Evolutionary conservation across 192 early-diverging fungal genomes (phyloP).

Genomic region (Linnemannia schmuckeri): DNA sequence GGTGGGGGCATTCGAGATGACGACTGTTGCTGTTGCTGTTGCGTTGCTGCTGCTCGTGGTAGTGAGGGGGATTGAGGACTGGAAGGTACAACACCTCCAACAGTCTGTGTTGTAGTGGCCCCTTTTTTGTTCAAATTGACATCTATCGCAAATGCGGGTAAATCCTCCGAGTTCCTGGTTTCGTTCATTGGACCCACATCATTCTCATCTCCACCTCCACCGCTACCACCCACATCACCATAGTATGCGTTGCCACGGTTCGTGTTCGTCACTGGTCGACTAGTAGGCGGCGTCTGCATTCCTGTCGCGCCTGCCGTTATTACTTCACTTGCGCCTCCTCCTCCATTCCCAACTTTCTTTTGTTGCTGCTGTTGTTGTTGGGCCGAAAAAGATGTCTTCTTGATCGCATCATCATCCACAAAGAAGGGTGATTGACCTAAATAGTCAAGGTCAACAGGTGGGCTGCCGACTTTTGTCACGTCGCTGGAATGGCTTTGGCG

Average conservation of each 20-base stretch:
- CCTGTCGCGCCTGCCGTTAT: background rate
- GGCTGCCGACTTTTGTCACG: conserved; percentile 2
- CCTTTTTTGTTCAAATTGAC: background rate
- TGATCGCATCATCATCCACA: background rate
- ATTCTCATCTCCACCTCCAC: background rate
- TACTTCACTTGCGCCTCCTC: background rate
- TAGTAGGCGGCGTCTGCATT: background rate
- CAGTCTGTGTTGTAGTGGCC: background rate
- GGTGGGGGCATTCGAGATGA: background rate
- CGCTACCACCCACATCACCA: background rate
- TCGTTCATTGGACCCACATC: background rate
- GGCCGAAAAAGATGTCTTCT: too few species aligned
- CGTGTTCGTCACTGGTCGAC: background rate
- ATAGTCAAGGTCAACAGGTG: background rate
- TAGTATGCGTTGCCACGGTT: background rate
- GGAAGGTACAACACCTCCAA: background rate
- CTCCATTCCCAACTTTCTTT: background rate
- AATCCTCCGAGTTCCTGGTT: background rate
- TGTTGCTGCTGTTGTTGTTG: background rate
- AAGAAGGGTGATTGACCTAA: background rate
- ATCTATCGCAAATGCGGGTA: background rate
- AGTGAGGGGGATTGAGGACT: background rate
- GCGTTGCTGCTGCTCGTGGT: background rate
- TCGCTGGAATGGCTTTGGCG: conserved; percentile 14
- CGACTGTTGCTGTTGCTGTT: background rate